A percentile compares a stretch with the other conserved stretches of the same genome.
Conservation (phyloP, 2,329 filamentous ascomycete species). For the Myriangium duriaei region DNA sequence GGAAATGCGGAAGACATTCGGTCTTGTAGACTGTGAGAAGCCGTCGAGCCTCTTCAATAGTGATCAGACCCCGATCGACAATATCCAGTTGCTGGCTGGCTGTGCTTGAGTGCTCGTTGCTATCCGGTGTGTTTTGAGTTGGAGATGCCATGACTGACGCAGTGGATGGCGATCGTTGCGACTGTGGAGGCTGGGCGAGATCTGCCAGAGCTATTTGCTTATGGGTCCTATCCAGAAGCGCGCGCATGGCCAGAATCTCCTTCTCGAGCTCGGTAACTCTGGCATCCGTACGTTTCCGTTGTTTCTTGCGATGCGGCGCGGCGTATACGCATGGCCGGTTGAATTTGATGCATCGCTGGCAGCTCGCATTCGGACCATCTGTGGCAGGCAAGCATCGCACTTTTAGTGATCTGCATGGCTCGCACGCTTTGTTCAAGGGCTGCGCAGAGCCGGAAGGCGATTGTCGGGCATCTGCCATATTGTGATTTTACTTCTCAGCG, state of each 20-base stretch:
- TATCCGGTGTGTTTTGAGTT: neutral
- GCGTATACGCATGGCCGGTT: slow-evolving; percentile 29
- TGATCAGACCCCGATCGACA: slow-evolving; percentile 48
- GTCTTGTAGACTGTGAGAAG: slow-evolving; percentile 48
- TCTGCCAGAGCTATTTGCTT: neutral
- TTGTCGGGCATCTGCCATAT: slow-evolving; percentile 2
- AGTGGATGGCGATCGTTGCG: neutral
- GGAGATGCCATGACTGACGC: neutral
- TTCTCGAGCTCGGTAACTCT: slow-evolving; percentile 33
- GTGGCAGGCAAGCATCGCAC: slow-evolving; percentile 29
- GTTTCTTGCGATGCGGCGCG: slow-evolving; percentile 29
- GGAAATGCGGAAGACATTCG: slow-evolving; percentile 49
- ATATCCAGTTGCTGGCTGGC: slow-evolving; percentile 22
- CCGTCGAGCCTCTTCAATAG: slow-evolving; percentile 40
- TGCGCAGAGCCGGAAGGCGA: neutral
- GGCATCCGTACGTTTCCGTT: slow-evolving; percentile 34
- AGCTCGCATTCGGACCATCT: slow-evolving; percentile 18
- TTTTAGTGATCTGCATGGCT: slow-evolving; percentile 31
- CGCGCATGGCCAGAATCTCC: slow-evolving; percentile 31
- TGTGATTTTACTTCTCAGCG: too few species aligned
- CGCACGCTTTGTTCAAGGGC: slow-evolving; percentile 22
- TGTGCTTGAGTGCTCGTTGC: slow-evolving; percentile 4
- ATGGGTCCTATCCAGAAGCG: slow-evolving; percentile 23
- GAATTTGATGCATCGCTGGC: slow-evolving; percentile 29
- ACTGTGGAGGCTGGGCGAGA: neutral